Percentiles rank a stretch among this genome's conserved stretches.
phyloP scores from a whole-genome alignment of 1,284 basidiomycete genomes.

The Ganoderma lingzhi region DNA sequence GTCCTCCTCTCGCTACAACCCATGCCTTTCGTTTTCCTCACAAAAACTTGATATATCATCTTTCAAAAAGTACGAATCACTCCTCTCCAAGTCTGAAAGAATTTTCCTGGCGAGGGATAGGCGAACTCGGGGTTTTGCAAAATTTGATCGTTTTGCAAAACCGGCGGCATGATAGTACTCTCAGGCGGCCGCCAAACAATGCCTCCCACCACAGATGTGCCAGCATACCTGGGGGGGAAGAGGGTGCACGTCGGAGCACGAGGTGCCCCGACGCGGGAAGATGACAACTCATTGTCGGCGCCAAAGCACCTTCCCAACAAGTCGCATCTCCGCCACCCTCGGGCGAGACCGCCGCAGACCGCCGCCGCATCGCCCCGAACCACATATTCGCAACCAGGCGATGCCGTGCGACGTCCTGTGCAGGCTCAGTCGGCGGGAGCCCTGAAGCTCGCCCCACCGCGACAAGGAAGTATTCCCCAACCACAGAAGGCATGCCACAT shows the following conservation, averaged over 20 bases:
- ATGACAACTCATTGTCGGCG: constrained; percentile 7
- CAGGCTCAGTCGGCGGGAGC: not conserved
- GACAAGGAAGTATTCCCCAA: not conserved
- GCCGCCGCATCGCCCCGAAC: not conserved
- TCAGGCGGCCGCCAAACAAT: not conserved
- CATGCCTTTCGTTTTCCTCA: too few species aligned
- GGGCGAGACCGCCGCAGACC: not conserved
- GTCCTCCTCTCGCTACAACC: too few species aligned
- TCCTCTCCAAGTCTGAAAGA: too few species aligned
- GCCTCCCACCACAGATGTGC: not conserved
- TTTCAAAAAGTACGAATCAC: too few species aligned
- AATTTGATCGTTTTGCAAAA: too few species aligned
- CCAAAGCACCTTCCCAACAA: not conserved
- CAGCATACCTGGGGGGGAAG: not conserved
- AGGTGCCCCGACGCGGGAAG: constrained; percentile 19
- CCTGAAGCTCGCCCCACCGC: not conserved
- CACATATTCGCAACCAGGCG: not conserved
- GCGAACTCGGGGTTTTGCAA: too few species aligned
- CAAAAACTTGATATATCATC: too few species aligned
- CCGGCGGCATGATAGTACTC: too few species aligned
- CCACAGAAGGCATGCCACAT: not conserved
- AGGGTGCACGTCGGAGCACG: constrained; percentile 14
- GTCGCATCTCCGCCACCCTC: not conserved
- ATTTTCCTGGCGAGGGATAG: too few species aligned
- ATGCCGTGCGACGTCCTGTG: not conserved